Evolutionary conservation across 306 rosid genomes (phyloP).

Genomic region (Datisca glomerata): DNA sequence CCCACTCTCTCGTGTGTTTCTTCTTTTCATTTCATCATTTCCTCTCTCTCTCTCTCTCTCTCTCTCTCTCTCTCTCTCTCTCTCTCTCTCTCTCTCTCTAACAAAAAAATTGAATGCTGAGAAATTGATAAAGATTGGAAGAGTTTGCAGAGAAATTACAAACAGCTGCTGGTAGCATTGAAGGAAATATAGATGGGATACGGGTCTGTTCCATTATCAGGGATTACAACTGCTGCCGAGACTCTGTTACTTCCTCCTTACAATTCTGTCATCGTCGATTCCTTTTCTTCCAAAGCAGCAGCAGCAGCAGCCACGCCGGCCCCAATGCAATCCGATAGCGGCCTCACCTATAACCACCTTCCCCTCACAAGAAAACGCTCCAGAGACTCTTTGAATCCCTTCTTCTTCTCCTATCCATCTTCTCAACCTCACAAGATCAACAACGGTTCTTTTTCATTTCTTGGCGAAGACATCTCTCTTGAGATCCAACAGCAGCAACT

Average conservation of each 20-base stretch:
- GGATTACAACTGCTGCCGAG: constrained; percentile 22
- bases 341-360: constrained; percentile 4
- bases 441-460: constrained; percentile 37
- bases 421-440: constrained; percentile 16
- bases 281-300: constrained; percentile 18
- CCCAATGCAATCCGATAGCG: constrained; percentile 6
- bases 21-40: neutral
- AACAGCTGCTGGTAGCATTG: no score
- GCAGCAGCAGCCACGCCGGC: neutral
- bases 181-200: constrained; percentile 33
- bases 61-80: neutral
- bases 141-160: no score
- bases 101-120: no score
- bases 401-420: constrained; percentile 16
- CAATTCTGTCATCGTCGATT: constrained; percentile 24
- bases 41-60: no score
- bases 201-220: constrained; percentile 26
- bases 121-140: no score
- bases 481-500: constrained; percentile 67
- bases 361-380: constrained; percentile 27
- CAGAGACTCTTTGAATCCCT: constrained; percentile 27
- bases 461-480: constrained; percentile 56
- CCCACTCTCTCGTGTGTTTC: no score
- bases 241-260: constrained; percentile 29
- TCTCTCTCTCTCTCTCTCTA: no score